Evolutionary conservation across 108 stramenopile genomes (phyloP).

Genomic region (Pseudonitzschia multiseries): DNA sequence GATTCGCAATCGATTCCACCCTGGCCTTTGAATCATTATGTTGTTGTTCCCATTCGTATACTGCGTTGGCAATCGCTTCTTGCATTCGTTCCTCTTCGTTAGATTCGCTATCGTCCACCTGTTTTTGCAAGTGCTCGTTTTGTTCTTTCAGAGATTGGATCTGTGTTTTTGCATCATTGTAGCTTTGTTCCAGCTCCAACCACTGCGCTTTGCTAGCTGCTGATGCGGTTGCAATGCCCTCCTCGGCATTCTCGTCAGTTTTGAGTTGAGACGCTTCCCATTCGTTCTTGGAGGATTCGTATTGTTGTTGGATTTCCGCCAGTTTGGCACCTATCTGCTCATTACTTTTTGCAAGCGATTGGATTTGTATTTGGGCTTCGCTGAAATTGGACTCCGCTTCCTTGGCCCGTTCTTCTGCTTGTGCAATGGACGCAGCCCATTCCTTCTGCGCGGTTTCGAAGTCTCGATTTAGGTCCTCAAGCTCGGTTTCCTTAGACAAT

Average conservation of each 20-base stretch:
- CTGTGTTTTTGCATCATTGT: background rate
- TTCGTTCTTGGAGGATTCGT: background rate
- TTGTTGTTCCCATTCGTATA: background rate
- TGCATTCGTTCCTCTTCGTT: background rate
- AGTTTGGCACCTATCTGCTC: background rate
- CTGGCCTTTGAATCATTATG: background rate
- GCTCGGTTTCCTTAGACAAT: background rate
- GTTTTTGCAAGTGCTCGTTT: background rate
- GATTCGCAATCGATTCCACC: background rate
- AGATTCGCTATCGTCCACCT: background rate
- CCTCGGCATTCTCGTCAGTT: background rate
- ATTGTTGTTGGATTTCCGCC: background rate
- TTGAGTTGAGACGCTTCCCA: background rate
- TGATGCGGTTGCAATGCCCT: background rate
- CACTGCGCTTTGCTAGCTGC: background rate
- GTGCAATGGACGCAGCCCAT: background rate
- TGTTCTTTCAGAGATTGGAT: background rate
- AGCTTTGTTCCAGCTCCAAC: background rate
- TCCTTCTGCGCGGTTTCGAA: background rate
- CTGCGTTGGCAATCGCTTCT: background rate
- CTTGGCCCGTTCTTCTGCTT: background rate
- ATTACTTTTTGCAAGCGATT: background rate
- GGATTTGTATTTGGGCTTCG: background rate
- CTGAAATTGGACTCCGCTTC: background rate
- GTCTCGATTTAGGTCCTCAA: background rate